Base-by-base conservation (phyloP, 140 eudicot species). In the Stevia rebaudiana region DNA sequence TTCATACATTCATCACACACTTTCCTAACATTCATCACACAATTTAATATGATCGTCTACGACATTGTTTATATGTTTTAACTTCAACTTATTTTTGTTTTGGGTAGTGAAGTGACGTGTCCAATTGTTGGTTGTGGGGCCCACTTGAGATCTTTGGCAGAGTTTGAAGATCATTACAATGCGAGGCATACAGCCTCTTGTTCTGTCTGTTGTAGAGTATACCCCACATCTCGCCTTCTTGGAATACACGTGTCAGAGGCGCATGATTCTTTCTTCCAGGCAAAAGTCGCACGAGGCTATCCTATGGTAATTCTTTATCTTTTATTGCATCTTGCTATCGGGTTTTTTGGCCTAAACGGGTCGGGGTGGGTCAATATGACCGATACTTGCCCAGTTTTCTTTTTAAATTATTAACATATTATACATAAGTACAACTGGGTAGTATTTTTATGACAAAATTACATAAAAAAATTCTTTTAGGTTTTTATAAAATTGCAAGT, bases 191-290 rank as follows among this genome's bases (percentile, higher is more conserved):
- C 84, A 4, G 95, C 96, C 30, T 85, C 84, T 54, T 91, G 98
- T 63, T 87, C 96, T 40, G 87, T 83, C 21, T 91, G 98, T 84
- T 81, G 89, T 40, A 78, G 91, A 78, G 95, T 83, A 37, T 91
- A 84, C 72, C 98, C 98, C 11, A 91, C 98, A 10, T 83, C 91
- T 36, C 96, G 96, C 76, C 60, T 91, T 56, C 96, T 91, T 69
- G 72, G 96, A 77, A 85, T 91, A 35, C 98, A 91, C 25, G 83
- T 91, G 4, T 81, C 98, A 54, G 98, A 91, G 75, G 84, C 72
- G 25, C 98, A 91, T 41, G 98, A 91, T 79, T 91, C 98, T 12
- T 91, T 88, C 72, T 91, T 91, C 50, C 91, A 85, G 71, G 98
- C 98, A 71, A 91, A 91, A 81, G 98, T 78, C 35, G 86, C 95